Percentiles rank a stretch among this genome's conserved stretches.
Evolutionary conservation across 83 land plant genomes (phyloP).

Genomic region (Picea engelmannii): DNA sequence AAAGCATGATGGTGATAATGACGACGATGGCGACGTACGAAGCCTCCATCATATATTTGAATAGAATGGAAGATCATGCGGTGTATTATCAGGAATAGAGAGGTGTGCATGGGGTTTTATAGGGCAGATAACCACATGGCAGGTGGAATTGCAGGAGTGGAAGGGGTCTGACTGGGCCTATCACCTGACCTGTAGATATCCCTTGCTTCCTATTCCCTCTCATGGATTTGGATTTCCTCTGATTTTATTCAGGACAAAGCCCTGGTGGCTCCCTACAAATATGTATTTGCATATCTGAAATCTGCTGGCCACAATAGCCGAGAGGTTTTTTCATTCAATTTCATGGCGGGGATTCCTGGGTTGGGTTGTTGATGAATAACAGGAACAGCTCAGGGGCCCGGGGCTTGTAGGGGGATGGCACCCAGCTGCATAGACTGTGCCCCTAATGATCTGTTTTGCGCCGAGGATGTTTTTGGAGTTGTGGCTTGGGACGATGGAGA

Average conservation of each 20-base stretch:
- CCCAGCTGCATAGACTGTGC: slow-evolving; percentile 9
- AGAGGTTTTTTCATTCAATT: neutral
- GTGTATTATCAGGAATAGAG: neutral
- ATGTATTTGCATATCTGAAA: neutral
- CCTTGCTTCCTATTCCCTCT: neutral
- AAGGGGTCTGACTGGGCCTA: neutral
- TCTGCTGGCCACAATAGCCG: neutral
- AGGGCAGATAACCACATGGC: neutral
- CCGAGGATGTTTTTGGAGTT: slow-evolving; percentile 3
- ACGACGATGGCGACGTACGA: neutral
- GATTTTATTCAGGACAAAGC: neutral
- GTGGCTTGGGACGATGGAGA: slow-evolving; percentile 7
- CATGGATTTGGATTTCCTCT: neutral
- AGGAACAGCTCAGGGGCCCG: neutral
- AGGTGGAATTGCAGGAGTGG: neutral
- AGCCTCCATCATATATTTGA: neutral
- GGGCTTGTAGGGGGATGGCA: slow-evolving; percentile 10
- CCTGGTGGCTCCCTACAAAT: neutral
- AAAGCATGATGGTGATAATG: neutral
- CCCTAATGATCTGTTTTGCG: slow-evolving; percentile 4
- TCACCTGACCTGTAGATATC: neutral
- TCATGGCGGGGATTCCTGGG: neutral
- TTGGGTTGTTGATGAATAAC: slow-evolving; percentile 7
- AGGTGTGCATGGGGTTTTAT: neutral
- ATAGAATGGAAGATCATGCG: neutral